Conservation (phyloP, 192 early-diverging fungal species). For the Phycomyces blakesleeanus region DNA sequence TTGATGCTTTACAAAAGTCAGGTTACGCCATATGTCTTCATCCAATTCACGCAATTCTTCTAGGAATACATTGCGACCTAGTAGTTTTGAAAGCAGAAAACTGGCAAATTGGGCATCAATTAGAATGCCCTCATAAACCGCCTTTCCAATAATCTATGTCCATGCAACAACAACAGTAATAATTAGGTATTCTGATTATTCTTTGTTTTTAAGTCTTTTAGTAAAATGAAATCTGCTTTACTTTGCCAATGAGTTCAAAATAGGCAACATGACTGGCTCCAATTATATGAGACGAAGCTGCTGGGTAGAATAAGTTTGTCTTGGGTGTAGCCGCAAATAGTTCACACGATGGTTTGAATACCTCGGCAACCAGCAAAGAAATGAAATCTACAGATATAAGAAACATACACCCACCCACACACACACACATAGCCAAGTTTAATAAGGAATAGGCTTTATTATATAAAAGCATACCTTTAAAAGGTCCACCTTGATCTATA, state of each 20-base stretch:
- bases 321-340: constrained; percentile 45
- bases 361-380: constrained; percentile 47
- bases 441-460: no score
- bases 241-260: constrained; percentile 56
- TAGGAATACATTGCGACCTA: constrained; percentile 55
- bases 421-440: no score
- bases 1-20: constrained; percentile 56
- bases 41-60: constrained; percentile 55
- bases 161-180: neutral
- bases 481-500: constrained; percentile 81
- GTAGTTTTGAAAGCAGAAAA: constrained; percentile 53
- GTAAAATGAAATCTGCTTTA: constrained; percentile 5
- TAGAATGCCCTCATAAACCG: constrained; percentile 59
- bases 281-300: constrained; percentile 37
- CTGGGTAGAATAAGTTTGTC: constrained; percentile 46
- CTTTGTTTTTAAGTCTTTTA: no score
- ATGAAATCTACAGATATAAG: no score
- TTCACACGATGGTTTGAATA: constrained; percentile 48
- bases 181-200: no score
- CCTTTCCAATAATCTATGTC: constrained; percentile 51
- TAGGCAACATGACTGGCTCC: constrained; percentile 34
- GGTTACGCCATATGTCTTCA: constrained; percentile 46
- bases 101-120: constrained; percentile 59
- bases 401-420: no score
- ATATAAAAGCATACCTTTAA: constrained; percentile 85